These are phyloP conservation scores for Sutorius eximius DNA, from an alignment of 1,284 basidiomycete species.

Conservation along the genomic window DNA sequence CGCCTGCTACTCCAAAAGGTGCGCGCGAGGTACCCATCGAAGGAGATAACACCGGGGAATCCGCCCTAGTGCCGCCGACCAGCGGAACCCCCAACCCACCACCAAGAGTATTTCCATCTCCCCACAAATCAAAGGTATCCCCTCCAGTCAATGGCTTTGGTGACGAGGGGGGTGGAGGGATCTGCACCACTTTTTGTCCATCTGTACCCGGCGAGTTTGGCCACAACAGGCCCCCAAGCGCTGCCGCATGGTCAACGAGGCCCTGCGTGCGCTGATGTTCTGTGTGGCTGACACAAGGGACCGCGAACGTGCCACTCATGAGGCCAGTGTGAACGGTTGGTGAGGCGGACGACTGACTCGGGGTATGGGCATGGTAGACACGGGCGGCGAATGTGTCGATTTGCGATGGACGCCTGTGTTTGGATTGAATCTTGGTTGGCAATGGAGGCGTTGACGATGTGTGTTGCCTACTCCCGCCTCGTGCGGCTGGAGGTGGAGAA, in stretches of 20 bases:
- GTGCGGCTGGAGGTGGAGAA: conserved; percentile 29
- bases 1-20: neutral
- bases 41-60: neutral
- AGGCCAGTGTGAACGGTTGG: conserved; percentile 26
- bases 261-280: conserved; percentile 54
- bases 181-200: neutral
- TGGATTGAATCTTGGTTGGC: conserved; percentile 38
- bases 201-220: conserved; percentile 46
- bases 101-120: conserved; percentile 3
- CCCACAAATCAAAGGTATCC: conserved; percentile 20
- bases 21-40: neutral
- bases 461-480: conserved; percentile 17
- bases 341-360: conserved; percentile 17
- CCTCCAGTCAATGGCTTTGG: conserved; percentile 22
- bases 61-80: neutral
- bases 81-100: neutral
- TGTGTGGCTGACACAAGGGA: conserved; percentile 23
- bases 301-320: conserved; percentile 14
- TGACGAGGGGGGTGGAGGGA: conserved; percentile 47
- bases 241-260: conserved; percentile 54
- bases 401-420: conserved; percentile 2
- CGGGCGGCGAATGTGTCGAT: conserved; percentile 15
- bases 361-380: conserved; percentile 19
- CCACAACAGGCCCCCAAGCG: conserved; percentile 54
- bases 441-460: conserved; percentile 45